Conservation (phyloP, 2,329 filamentous ascomycete genomes). For the Fonsecaea erecta region DNA sequence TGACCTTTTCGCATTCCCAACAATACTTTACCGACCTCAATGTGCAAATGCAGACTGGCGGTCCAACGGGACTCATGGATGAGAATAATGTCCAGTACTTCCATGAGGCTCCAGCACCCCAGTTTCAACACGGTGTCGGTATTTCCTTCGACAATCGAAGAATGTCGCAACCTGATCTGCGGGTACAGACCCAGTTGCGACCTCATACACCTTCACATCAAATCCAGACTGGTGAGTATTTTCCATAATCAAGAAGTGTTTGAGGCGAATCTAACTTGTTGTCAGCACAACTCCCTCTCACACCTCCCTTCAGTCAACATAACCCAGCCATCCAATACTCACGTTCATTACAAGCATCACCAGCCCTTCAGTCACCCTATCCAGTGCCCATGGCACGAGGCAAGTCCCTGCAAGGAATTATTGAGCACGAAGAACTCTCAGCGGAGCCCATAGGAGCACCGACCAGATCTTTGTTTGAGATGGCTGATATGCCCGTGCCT, state of each 20-base stretch:
- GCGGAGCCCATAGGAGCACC: conserved; percentile 21
- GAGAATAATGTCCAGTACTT: conserved; percentile 38
- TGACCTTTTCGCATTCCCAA: conserved; percentile 35
- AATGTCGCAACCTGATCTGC: conserved; percentile 47
- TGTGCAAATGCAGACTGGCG: conserved; percentile 32
- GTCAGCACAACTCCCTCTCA: conserved; percentile 67
- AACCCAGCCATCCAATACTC: conserved; percentile 46
- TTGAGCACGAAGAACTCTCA: conserved; percentile 55
- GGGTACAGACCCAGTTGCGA: conserved; percentile 48
- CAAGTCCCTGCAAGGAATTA: conserved; percentile 59
- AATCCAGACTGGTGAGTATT: conserved; percentile 61
- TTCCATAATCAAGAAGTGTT: background rate
- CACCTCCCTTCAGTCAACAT: conserved; percentile 61
- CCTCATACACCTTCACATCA: conserved; percentile 68
- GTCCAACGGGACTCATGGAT: conserved; percentile 33
- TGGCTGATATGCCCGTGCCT: conserved; percentile 58
- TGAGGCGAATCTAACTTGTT: conserved; percentile 34
- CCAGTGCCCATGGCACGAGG: conserved; percentile 51
- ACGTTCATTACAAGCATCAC: conserved; percentile 47
- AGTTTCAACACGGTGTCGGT: conserved; percentile 28
- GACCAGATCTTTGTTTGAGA: conserved; percentile 48
- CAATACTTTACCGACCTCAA: conserved; percentile 34
- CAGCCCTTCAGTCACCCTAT: conserved; percentile 46
- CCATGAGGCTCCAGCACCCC: conserved; percentile 30
- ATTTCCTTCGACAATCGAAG: conserved; percentile 40